Evolutionary conservation across 2,329 filamentous ascomycete genomes (phyloP).

Genomic region (Myriosclerotinia curreyana): DNA sequence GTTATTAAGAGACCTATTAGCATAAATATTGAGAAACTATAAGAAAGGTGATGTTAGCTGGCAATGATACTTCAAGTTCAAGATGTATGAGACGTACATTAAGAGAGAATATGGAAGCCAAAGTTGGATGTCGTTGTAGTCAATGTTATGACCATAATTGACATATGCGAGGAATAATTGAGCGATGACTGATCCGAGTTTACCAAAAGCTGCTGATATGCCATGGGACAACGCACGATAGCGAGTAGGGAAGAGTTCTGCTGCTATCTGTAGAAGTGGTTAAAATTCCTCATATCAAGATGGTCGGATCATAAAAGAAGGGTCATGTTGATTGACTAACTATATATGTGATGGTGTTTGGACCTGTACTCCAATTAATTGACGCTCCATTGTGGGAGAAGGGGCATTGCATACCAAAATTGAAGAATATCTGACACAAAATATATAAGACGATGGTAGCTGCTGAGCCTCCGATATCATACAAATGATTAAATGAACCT

Average conservation of each 20-base stretch:
- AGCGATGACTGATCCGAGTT: constrained; percentile 51
- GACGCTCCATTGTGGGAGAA: not conserved
- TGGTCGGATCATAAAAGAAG: constrained; percentile 35
- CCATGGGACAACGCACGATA: constrained; percentile 62
- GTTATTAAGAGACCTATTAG: constrained; percentile 8
- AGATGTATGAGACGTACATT: not conserved
- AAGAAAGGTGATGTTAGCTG: not conserved
- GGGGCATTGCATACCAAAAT: constrained; percentile 40
- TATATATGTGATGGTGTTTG: constrained; percentile 23
- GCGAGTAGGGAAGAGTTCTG: constrained; percentile 62
- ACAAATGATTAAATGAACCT: constrained; percentile 37
- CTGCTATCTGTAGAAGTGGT: constrained; percentile 32
- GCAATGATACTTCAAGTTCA: not conserved
- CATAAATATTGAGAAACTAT: constrained; percentile 21
- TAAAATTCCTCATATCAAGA: not conserved
- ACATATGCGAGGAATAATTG: constrained; percentile 27
- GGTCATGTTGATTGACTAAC: constrained; percentile 37
- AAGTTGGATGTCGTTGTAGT: not conserved
- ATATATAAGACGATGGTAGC: constrained; percentile 41
- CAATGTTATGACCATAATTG: constrained; percentile 22
- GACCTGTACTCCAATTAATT: constrained; percentile 3
- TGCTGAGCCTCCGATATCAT: constrained; percentile 38
- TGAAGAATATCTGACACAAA: constrained; percentile 47
- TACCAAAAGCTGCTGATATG: constrained; percentile 59
- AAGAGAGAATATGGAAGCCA: constrained; percentile 9